Evolutionary conservation across 129 eudicot genomes (phyloP).

Genomic region (Artemisia annua): DNA sequence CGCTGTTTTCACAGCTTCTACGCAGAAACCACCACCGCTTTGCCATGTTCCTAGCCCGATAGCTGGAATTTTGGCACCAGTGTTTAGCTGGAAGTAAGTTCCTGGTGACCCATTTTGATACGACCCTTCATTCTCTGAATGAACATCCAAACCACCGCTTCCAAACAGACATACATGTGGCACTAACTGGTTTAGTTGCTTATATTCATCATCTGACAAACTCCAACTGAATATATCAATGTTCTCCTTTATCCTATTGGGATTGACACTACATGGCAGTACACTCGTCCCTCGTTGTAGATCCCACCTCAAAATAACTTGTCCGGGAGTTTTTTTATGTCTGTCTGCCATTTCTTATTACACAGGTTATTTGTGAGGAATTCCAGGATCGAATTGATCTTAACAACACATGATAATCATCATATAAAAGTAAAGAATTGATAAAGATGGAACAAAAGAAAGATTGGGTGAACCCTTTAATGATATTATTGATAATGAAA

Average conservation of each 20-base stretch:
- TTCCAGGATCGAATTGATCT: no score
- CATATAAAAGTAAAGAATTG: no score
- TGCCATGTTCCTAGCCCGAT: slow-evolving; percentile 92
- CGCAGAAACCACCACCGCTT: slow-evolving; percentile 54
- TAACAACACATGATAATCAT: no score
- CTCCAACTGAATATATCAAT: slow-evolving; percentile 49
- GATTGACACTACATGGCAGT: slow-evolving; percentile 53
- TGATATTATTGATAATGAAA: no score
- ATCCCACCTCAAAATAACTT: slow-evolving; percentile 64
- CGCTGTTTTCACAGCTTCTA: slow-evolving; percentile 51
- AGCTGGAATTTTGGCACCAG: slow-evolving; percentile 77
- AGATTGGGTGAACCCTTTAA: no score
- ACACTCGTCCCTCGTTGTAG: slow-evolving; percentile 56
- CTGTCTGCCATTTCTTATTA: slow-evolving; percentile 54
- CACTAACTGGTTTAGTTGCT: slow-evolving; percentile 46
- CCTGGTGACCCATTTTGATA: slow-evolving; percentile 32
- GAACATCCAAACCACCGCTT: slow-evolving; percentile 33
- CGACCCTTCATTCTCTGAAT: slow-evolving; percentile 39
- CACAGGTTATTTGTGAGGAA: no score
- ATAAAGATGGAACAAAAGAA: no score
- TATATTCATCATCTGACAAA: slow-evolving; percentile 43
- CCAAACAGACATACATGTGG: slow-evolving; percentile 57
- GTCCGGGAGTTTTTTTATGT: slow-evolving; percentile 59
- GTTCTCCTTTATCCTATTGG: slow-evolving; percentile 44
- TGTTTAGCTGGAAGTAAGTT: slow-evolving; percentile 55